Conservation (phyloP, 1,284 basidiomycete species). For the Xanthoconium separans region DNA sequence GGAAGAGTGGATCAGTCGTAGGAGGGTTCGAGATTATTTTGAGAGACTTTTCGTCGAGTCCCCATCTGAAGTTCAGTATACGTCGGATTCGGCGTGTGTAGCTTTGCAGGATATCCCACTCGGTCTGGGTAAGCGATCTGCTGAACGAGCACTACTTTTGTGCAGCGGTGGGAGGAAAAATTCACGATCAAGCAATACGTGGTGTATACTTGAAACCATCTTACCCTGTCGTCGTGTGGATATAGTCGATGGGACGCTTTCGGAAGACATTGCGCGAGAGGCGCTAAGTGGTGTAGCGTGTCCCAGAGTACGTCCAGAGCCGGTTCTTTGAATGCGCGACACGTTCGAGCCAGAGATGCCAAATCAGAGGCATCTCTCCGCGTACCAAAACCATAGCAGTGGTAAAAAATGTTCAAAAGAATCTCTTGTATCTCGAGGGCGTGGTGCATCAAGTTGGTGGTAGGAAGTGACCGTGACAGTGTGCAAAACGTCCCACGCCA, state of each 20-base stretch:
- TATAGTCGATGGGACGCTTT: not conserved
- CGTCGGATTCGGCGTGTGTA: not conserved
- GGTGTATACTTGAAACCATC: not conserved
- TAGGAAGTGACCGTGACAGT: too few species aligned
- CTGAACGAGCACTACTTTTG: not conserved
- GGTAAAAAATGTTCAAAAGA: not conserved
- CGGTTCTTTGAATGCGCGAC: not conserved
- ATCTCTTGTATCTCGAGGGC: not conserved
- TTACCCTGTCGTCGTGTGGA: not conserved
- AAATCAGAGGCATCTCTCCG: too few species aligned
- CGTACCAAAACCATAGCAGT: too few species aligned
- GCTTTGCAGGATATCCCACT: not conserved
- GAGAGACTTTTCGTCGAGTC: not conserved
- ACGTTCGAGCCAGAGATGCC: too few species aligned
- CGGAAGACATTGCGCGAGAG: not conserved
- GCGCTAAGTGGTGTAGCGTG: not conserved
- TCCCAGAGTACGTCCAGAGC: not conserved
- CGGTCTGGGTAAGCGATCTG: not conserved
- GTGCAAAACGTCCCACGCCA: too few species aligned
- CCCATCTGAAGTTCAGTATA: not conserved
- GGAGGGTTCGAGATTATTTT: not conserved
- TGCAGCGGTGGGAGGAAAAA: too few species aligned
- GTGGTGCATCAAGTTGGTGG: too few species aligned
- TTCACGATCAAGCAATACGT: too few species aligned
- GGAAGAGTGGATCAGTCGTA: not conserved